phyloP scores from a whole-genome alignment of 352 stramenopile genomes.

The Lagenidium giganteum region DNA sequence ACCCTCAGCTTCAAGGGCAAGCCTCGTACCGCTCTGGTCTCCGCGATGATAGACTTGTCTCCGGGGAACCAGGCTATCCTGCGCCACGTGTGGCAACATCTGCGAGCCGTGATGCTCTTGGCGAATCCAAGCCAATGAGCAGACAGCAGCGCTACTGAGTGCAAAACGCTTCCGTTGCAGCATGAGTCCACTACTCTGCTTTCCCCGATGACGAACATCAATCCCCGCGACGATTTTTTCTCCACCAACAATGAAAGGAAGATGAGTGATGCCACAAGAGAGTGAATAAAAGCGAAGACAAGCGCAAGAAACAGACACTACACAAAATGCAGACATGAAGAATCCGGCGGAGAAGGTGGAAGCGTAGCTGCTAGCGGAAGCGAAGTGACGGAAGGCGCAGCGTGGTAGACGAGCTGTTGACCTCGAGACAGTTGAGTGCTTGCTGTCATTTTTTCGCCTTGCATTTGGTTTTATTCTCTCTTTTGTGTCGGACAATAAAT shows the following conservation, averaged over 20 bases:
- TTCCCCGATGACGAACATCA: too few relatives aligned
- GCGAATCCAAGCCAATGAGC: slow-evolving; percentile 66
- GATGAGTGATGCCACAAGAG: too few relatives aligned
- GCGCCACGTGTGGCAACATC: slow-evolving; percentile 59
- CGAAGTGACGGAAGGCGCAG: too few relatives aligned
- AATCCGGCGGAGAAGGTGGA: too few relatives aligned
- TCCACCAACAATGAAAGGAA: too few relatives aligned
- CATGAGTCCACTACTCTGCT: slow-evolving; percentile 2
- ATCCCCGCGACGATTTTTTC: too few relatives aligned
- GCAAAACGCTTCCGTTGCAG: slow-evolving; percentile 3
- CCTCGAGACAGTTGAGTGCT: too few relatives aligned
- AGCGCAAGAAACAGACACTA: too few relatives aligned
- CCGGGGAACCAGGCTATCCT: slow-evolving; percentile 45
- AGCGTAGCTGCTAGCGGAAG: too few relatives aligned
- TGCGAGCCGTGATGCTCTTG: slow-evolving; percentile 46
- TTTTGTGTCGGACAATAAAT: slow-evolving; percentile 67
- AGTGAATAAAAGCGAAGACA: too few relatives aligned
- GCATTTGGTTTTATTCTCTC: slow-evolving; percentile 46
- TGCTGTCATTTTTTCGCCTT: slow-evolving; percentile 28
- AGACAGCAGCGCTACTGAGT: slow-evolving; percentile 77
- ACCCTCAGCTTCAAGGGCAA: slow-evolving; percentile 38
- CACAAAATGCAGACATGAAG: too few relatives aligned
- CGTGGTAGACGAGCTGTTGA: too few relatives aligned
- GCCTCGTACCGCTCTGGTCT: slow-evolving; percentile 51
- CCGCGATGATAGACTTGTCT: slow-evolving; percentile 43